Base-by-base conservation (phyloP, 345 rosid genomes). In the Gossypium thurberi region DNA sequence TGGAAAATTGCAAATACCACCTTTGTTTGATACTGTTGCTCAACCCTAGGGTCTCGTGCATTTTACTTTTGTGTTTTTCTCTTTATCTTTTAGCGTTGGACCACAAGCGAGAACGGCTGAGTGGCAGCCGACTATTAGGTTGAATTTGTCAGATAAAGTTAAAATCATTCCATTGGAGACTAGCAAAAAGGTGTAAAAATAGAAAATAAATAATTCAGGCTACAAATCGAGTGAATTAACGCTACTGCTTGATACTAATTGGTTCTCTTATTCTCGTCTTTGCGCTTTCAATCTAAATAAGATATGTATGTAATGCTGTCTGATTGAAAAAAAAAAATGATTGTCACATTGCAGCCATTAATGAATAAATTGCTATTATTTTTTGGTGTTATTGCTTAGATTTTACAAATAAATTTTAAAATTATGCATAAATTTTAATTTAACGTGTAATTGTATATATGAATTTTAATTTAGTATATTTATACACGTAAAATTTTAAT, bases 21-120 rank as follows among this genome's bases (percentile, higher is more conserved):
- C 46, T 12, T 50, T 6, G 10, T 77, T 76, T 63, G 47, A 12
- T 51, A n/a, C 57, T 42, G 63, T 17, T 67, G 15, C 11, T 51
- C 23, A 47, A 50, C 8, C 20, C 70, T 80, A 0, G 73, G 72
- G 78, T 65, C 43, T 63, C 68, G 80, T 66, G 80, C 60, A 65
- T 37, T 70, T 70, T 42, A 56, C 33, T 12, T 37, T 75, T 65
- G 6, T 25, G 40, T 33, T 76, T 65, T 12, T 18, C 20, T 5
- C 20, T 43, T 18, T 43, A 3, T 3, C 42, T 8, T 67, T 50
- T 1, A 26, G 18, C 14, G 15, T 33, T 17, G 59, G 44, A 50
- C 59, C 58, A 68, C 25, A 48, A 10, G n/a, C 20, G 3, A 25
- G 20, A 23, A 23, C 26, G 28, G 42, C n/a, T 23, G 40, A 9